phyloP scores from a whole-genome alignment of 2,329 filamentous ascomycete species.

The Clarireedia sp. region DNA sequence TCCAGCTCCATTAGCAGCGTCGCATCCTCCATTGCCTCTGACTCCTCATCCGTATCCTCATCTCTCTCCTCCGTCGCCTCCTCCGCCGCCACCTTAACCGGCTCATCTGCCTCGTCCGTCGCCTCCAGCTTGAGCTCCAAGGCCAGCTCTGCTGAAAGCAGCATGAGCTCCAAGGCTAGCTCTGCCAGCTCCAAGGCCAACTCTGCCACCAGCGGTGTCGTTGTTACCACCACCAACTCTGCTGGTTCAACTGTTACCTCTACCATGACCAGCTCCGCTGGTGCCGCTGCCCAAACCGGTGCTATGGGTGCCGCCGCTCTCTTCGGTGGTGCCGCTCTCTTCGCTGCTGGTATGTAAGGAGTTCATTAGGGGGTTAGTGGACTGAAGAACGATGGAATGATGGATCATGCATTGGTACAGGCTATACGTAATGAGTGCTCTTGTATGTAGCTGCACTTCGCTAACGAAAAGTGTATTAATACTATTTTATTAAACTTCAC shows the following conservation, averaged over 20 bases:
- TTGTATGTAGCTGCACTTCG: no score
- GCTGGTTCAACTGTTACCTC: not conserved
- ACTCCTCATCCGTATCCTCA: not conserved
- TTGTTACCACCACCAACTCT: constrained; percentile 1
- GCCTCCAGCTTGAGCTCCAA: constrained; percentile 10
- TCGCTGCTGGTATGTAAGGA: constrained; percentile 20
- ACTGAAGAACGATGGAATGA: not conserved
- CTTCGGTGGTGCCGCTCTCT: constrained; percentile 24
- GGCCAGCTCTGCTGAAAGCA: constrained; percentile 5
- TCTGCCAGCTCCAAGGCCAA: constrained; percentile 2
- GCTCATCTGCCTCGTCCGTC: constrained; percentile 5
- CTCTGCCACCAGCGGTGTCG: not conserved
- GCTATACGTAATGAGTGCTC: no score
- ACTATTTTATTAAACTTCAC: no score
- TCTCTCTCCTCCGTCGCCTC: not conserved
- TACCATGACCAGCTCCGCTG: constrained; percentile 1
- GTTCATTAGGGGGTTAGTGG: not conserved
- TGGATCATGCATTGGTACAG: not conserved
- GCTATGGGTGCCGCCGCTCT: constrained; percentile 25
- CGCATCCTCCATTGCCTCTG: constrained; percentile 4
- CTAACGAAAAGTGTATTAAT: no score
- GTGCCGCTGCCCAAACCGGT: constrained; percentile 21
- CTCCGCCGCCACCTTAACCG: constrained; percentile 1
- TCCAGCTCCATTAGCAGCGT: not conserved
- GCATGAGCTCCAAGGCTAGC: constrained; percentile 5